Evolutionary conservation across 495 filamentous ascomycete genomes (phyloP).

Genomic region (Annulohypoxylon moriforme): DNA sequence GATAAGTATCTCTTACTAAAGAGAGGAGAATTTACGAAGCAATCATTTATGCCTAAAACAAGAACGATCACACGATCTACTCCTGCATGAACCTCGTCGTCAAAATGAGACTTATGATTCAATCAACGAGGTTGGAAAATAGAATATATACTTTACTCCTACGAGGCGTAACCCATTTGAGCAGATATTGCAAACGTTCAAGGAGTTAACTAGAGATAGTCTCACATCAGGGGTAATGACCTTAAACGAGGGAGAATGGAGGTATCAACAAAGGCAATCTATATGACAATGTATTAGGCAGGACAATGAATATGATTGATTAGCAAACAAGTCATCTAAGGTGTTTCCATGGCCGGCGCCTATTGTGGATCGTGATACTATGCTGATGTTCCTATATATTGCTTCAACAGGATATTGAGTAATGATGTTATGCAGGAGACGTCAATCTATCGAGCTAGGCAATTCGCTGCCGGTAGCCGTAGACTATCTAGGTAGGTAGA

Average conservation of each 20-base stretch:
- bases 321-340: slow-evolving; percentile 11
- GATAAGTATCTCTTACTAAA: slow-evolving; percentile 54
- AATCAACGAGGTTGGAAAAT: not conserved
- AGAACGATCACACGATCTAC: not conserved
- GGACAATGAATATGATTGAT: not conserved
- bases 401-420: slow-evolving; percentile 2
- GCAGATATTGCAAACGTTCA: not conserved
- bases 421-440: not conserved
- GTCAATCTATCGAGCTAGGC: slow-evolving; percentile 21
- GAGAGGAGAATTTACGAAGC: not conserved
- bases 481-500: slow-evolving; percentile 21
- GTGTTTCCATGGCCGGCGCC: not conserved
- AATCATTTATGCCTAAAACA: not conserved
- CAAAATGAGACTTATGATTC: not conserved
- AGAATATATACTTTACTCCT: slow-evolving; percentile 13
- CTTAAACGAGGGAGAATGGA: not conserved
- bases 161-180: not conserved
- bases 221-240: not conserved
- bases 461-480: slow-evolving; percentile 21
- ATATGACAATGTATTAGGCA: slow-evolving; percentile 10
- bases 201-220: not conserved
- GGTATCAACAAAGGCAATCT: not conserved
- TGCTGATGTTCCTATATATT: slow-evolving; percentile 17
- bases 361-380: slow-evolving; percentile 21
- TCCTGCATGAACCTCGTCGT: not conserved